These are phyloP conservation scores for Beauveria varroae DNA, from an alignment of 2,329 filamentous ascomycete genomes.

Conservation along the genomic window DNA sequence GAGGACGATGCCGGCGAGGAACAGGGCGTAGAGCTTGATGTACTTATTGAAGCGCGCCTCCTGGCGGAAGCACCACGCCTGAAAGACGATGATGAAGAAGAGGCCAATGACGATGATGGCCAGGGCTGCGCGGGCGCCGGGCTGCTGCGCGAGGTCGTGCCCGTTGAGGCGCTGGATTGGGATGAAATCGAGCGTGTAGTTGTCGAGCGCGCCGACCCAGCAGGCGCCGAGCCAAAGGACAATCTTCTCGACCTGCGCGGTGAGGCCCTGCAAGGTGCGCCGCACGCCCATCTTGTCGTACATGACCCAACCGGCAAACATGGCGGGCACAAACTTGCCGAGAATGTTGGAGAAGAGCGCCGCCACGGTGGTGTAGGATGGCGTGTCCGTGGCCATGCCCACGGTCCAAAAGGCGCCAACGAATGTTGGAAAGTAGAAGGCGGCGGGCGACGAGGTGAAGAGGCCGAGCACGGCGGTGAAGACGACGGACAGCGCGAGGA, in stretches of 20 bases:
- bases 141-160: conserved; percentile 82
- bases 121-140: conserved; percentile 77
- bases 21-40: conserved; percentile 66
- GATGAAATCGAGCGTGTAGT: conserved; percentile 92
- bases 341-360: conserved; percentile 69
- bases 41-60: conserved; percentile 75
- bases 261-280: conserved; percentile 62
- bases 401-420: conserved; percentile 82
- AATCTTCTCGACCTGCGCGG: conserved; percentile 82
- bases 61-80: conserved; percentile 79
- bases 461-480: conserved; percentile 74
- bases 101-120: conserved; percentile 69
- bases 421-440: conserved; percentile 83
- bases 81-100: conserved; percentile 58
- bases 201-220: conserved; percentile 87
- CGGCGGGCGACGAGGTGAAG: conserved; percentile 67
- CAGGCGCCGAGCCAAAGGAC: conserved; percentile 82
- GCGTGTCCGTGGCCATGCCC: conserved; percentile 82
- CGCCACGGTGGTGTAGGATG: conserved; percentile 57
- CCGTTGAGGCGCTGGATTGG: conserved; percentile 87
- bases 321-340: conserved; percentile 77
- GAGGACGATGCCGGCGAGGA: conserved; percentile 59
- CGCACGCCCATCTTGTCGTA: conserved; percentile 75
- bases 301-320: conserved; percentile 81
- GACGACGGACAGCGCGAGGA: conserved; percentile 72